A percentile compares a stretch with the other conserved stretches of the same genome.
These are phyloP conservation scores for Hanseniaspora singularis DNA, from an alignment of 805 yeast genomes.

Conservation along the genomic window DNA sequence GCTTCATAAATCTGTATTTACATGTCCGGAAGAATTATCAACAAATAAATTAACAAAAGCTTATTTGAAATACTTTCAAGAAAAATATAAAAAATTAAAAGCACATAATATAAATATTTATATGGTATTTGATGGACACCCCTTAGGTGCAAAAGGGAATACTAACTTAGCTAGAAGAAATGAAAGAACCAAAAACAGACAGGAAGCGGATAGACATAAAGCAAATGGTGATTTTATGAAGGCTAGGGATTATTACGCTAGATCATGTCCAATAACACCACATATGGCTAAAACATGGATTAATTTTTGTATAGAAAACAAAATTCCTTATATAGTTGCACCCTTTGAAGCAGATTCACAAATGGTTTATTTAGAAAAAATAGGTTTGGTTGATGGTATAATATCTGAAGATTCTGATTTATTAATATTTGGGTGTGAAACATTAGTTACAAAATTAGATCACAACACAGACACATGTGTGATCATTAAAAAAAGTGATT, in stretches of 20 bases:
- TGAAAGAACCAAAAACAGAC: slow-evolving; percentile 46
- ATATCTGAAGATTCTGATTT: slow-evolving; percentile 91
- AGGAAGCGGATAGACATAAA: slow-evolving; percentile 42
- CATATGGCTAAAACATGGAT: slow-evolving; percentile 82
- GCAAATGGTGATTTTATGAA: slow-evolving; percentile 41
- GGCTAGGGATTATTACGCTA: slow-evolving; percentile 60
- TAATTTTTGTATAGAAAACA: slow-evolving; percentile 47
- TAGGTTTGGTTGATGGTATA: slow-evolving; percentile 68
- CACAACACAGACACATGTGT: slow-evolving; percentile 51
- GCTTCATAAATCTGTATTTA: slow-evolving; percentile 76
- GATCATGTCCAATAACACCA: slow-evolving; percentile 78
- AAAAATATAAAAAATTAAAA: background rate
- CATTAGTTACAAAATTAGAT: slow-evolving; percentile 68
- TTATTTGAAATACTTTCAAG: slow-evolving; percentile 50
- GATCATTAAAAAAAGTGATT: slow-evolving; percentile 49
- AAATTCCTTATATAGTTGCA: slow-evolving; percentile 71
- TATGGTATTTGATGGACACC: slow-evolving; percentile 88
- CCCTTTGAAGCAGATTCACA: slow-evolving; percentile 99
- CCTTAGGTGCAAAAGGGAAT: slow-evolving; percentile 61
- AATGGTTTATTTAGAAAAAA: slow-evolving; percentile 74
- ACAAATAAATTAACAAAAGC: slow-evolving; percentile 56
- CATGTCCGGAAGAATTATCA: slow-evolving; percentile 77
- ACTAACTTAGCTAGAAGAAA: slow-evolving; percentile 57
- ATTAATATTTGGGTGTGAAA: slow-evolving; percentile 70
- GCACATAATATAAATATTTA: slow-evolving; percentile 64